Percentiles rank a stretch among this genome's conserved stretches.
These are phyloP conservation scores for Alternaria atra DNA, from an alignment of 2,329 filamentous ascomycete genomes.

Conservation along the genomic window DNA sequence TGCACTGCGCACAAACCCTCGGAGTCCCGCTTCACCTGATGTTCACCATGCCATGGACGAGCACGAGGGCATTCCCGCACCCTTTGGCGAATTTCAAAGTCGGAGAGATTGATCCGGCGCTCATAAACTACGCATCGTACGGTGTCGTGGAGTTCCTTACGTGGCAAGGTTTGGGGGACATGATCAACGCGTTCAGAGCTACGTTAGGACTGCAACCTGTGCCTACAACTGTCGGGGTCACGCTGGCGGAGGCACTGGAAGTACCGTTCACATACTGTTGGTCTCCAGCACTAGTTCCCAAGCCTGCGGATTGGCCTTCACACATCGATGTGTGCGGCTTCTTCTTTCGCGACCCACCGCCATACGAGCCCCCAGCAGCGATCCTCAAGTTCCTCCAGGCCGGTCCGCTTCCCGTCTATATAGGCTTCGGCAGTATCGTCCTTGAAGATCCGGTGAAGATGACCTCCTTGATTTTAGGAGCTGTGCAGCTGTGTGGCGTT, in stretches of 20 bases:
- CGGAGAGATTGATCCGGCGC: slow-evolving; percentile 39
- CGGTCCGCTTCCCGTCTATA: slow-evolving; percentile 62
- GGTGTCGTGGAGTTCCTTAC: slow-evolving; percentile 58
- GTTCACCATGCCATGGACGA: slow-evolving; percentile 62
- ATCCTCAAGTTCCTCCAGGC: slow-evolving; percentile 57
- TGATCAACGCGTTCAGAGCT: neutral
- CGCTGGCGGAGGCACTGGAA: slow-evolving; percentile 31
- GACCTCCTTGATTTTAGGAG: slow-evolving; percentile 57
- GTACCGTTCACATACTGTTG: slow-evolving; percentile 58
- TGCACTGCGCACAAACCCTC: too few species aligned
- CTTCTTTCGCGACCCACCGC: slow-evolving; percentile 53
- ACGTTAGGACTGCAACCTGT: too few species aligned
- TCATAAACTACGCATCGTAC: slow-evolving; percentile 57
- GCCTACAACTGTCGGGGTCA: neutral
- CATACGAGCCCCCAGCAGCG: slow-evolving; percentile 52
- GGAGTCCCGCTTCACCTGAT: slow-evolving; percentile 77
- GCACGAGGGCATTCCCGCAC: slow-evolving; percentile 58
- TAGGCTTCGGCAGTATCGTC: slow-evolving; percentile 67
- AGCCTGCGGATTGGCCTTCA: slow-evolving; percentile 21
- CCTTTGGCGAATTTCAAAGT: slow-evolving; percentile 58
- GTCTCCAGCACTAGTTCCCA: slow-evolving; percentile 50
- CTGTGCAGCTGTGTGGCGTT: slow-evolving; percentile 47
- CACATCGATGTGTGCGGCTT: slow-evolving; percentile 54
- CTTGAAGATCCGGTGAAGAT: slow-evolving; percentile 59
- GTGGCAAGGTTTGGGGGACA: slow-evolving; percentile 53